Base-by-base conservation (phyloP, 1,139 yeast genomes). In the Yamadazyma atmosphaerica region DNA sequence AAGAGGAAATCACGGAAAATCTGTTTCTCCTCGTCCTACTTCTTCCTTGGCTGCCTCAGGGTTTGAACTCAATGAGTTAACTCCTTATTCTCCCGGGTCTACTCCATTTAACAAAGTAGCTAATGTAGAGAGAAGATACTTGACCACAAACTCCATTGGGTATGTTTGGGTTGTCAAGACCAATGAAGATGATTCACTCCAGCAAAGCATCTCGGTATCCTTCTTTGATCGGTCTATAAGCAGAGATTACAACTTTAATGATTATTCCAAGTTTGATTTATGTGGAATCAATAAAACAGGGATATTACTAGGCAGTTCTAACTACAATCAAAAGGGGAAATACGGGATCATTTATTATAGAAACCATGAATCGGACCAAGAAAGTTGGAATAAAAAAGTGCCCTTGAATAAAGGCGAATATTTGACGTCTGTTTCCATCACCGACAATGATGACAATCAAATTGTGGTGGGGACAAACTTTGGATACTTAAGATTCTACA, bases 211-310 rank as follows among this genome's bases (percentile, higher is more conserved):
- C 13, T 88, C 96, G 0, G 89, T 90, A 1, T 79, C 90, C 11
- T 92, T 92, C 54, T 89, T 88, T 54, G 97, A 92, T 56, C 70
- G 86, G 36, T 80, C 89, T 0, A 58, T 76, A n/a, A 85, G 83
- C 56, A 79, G 83, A 40, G 96, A 88, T 51, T 88, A 87, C 52
- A 94, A 88, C 61, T 90, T 92, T 62, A 83, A 83, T 34, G 98
- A 92, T 58, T 61, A 77, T 35, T 71, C 73, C 42, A 73, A 78
- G 13, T 87, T 72, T 58, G 96, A 88, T 56, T 64, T 87, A 38
- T 94, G 96, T 22, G 78, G 88, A 1, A 68, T 92, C 52, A 83
- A 83, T 39, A 72, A 72, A 24, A 71, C 70, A 4, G 96, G 94
- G 1, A 65, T 85, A 0, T 55, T 88, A 4, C 73, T 88, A 41